These are phyloP conservation scores for Zymoseptoria ardabiliae DNA, from an alignment of 2,329 filamentous ascomycete species.

Conservation along the genomic window DNA sequence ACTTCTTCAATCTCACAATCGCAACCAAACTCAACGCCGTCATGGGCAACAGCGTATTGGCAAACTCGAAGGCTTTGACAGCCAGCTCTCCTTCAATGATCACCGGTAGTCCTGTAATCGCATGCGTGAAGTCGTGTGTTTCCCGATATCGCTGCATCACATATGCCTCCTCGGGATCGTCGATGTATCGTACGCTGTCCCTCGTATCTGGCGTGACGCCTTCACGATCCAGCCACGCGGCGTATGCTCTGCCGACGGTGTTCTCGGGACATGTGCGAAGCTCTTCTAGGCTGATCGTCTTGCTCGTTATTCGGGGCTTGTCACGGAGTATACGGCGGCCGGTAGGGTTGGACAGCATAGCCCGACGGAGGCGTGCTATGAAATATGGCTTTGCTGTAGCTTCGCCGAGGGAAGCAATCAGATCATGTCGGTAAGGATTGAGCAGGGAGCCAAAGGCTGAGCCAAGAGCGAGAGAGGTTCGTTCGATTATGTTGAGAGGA, in stretches of 20 bases:
- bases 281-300: constrained; percentile 57
- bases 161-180: constrained; percentile 92
- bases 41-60: constrained; percentile 92
- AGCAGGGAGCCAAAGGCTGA: constrained; percentile 55
- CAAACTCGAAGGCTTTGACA: constrained; percentile 96
- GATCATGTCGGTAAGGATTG: constrained; percentile 77
- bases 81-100: constrained; percentile 94
- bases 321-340: constrained; percentile 87
- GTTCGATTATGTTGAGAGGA: constrained; percentile 72
- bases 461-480: constrained; percentile 59
- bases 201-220: constrained; percentile 89
- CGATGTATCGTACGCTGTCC: constrained; percentile 75
- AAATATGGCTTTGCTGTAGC: constrained; percentile 92
- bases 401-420: constrained; percentile 91
- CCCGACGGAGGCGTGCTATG: constrained; percentile 81
- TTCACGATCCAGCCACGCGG: constrained; percentile 86
- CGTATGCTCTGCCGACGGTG: constrained; percentile 75
- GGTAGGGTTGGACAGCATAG: constrained; percentile 77
- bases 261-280: constrained; percentile 66
- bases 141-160: constrained; percentile 98
- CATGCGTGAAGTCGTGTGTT: constrained; percentile 97
- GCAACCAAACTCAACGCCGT: constrained; percentile 80
- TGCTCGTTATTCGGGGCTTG: constrained; percentile 77
- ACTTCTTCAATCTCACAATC: constrained; percentile 54
- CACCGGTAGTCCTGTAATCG: constrained; percentile 80